Conservation (phyloP, 2,329 filamentous ascomycete species). For the Coniochaeta prunicola region DNA sequence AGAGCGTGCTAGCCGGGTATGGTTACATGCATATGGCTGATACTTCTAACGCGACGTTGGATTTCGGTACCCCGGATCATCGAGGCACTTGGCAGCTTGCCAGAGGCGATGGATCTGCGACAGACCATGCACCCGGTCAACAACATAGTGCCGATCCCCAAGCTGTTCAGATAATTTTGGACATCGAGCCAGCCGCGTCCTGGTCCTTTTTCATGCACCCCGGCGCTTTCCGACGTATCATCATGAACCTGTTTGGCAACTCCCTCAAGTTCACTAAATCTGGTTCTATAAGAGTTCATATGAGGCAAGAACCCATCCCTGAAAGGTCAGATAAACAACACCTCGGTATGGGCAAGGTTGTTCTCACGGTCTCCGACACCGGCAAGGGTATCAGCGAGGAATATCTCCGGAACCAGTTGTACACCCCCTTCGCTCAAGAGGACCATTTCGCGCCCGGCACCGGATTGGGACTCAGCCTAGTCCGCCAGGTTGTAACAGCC, state of each 20-base stretch:
- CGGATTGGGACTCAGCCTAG: slow-evolving; percentile 58
- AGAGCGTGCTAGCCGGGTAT: slow-evolving; percentile 38
- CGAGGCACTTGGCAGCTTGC: background rate
- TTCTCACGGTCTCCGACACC: slow-evolving; percentile 50
- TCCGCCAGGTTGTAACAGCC: slow-evolving; percentile 50
- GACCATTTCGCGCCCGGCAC: slow-evolving; percentile 51
- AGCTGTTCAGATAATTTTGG: slow-evolving; percentile 30
- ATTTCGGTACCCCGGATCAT: background rate
- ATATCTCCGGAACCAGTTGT: slow-evolving; percentile 52
- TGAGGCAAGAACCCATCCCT: slow-evolving; percentile 5
- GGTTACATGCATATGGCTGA: slow-evolving; percentile 22
- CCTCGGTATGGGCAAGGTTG: slow-evolving; percentile 12
- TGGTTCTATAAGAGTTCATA: slow-evolving; percentile 11
- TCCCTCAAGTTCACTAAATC: slow-evolving; percentile 42
- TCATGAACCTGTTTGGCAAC: slow-evolving; percentile 49
- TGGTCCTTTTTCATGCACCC: slow-evolving; percentile 48
- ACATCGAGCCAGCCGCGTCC: slow-evolving; percentile 34
- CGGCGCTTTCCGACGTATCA: slow-evolving; percentile 37
- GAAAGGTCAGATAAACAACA: background rate
- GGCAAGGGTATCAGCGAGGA: slow-evolving; percentile 58
- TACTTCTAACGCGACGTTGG: background rate
- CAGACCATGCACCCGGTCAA: background rate
- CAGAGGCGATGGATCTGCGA: background rate
- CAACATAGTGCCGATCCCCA: background rate
- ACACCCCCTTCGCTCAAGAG: slow-evolving; percentile 58